Base-by-base conservation (phyloP, 2,329 filamentous ascomycete species). In the Alternaria longipes region DNA sequence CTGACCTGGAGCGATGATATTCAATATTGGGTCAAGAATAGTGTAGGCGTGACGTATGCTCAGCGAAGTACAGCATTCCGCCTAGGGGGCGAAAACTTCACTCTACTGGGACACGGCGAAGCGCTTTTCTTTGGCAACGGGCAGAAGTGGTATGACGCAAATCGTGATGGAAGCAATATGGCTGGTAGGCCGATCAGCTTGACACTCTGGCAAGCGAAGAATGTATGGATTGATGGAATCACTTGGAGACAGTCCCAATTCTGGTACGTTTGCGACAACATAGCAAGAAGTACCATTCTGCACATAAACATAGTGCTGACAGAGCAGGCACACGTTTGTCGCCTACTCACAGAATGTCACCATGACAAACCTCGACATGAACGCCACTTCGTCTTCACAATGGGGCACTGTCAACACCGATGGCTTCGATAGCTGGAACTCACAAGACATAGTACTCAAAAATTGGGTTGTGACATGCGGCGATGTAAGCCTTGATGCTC, bases 301-400 rank as follows among this genome's bases (percentile, higher is more conserved):
- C 9, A 4, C 2, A 3, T 18, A 1, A 34, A 12, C 45, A 8
- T 1, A 6, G n/a, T 32, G 24, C 20, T 59, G 9, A 40, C 5
- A 16, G n/a, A 4, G n/a, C 24, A 74, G 71, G 71, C 82, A 81
- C 49, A 81, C 77, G 0, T 81, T 81, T 62, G 75, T 82, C 8
- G 82, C 82, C 18, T 75, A 84, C 59, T 82, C 80, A 42, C 75
- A 82, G 62, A 84, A 85, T 59, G 77, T 85, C 54, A 84, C 82
- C 11, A 82, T 85, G 78, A 84, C 81, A 9, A 85, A 85, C 60
- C 73, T 85, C n/a, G 82, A 83, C 54, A 84, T 85, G 79, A 83
- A 83, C 63, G 79, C 83, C 1, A 81, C 79, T 3, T 83, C 80
- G 34, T 78, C 78, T 54, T 81, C 79, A 28, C 75, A 80, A 56